These are phyloP conservation scores for Cutaneotrichosporon cavernicola DNA, from an alignment of 1,284 basidiomycete species.

Conservation along the genomic window DNA sequence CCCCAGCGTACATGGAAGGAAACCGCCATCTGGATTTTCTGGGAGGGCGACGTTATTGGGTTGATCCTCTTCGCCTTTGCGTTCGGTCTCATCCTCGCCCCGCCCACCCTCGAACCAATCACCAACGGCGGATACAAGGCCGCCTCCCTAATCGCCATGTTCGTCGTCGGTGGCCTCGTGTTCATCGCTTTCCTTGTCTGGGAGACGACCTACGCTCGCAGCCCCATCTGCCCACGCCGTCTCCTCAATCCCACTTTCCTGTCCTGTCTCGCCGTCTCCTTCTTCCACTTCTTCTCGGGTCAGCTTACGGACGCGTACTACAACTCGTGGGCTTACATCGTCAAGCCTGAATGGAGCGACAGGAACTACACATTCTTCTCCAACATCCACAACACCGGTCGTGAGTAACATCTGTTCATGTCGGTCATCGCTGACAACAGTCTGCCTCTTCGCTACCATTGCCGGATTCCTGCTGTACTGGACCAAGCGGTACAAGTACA, in stretches of 20 bases:
- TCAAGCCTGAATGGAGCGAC: constrained; percentile 37
- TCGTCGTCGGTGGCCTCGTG: constrained; percentile 51
- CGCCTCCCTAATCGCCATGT: constrained; percentile 48
- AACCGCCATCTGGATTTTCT: constrained; percentile 28
- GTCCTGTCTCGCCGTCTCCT: constrained; percentile 45
- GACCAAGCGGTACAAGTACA: constrained; percentile 54
- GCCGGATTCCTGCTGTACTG: constrained; percentile 51
- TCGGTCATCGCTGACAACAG: background rate
- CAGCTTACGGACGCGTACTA: constrained; percentile 50
- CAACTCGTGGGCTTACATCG: constrained; percentile 50
- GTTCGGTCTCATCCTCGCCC: constrained; percentile 65
- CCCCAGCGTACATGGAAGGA: constrained; percentile 17
- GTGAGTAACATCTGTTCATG: background rate
- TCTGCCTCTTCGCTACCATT: constrained; percentile 48
- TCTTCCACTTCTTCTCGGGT: constrained; percentile 49
- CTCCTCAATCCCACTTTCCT: constrained; percentile 60
- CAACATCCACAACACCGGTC: constrained; percentile 43
- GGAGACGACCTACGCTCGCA: constrained; percentile 53
- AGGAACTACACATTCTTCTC: constrained; percentile 38
- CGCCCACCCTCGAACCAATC: constrained; percentile 61
- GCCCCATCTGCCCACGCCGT: constrained; percentile 58
- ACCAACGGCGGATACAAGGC: constrained; percentile 53
- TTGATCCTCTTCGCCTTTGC: constrained; percentile 66
- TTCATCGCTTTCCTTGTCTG: constrained; percentile 54
- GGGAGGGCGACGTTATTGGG: constrained; percentile 58